phyloP scores from a whole-genome alignment of 306 rosid species.

The Psophocarpus tetragonolobus region DNA sequence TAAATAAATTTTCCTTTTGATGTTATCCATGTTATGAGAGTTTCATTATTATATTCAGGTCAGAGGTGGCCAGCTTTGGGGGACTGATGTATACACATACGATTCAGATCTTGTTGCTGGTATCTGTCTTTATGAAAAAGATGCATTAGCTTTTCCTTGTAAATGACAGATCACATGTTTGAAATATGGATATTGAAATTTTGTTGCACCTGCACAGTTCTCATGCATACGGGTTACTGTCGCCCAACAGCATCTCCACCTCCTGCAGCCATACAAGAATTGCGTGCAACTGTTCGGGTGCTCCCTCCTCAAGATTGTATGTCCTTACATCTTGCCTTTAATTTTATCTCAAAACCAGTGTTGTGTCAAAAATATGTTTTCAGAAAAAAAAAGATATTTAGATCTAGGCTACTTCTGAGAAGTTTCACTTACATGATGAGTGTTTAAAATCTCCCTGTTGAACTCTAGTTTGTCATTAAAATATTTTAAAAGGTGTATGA shows the following conservation, averaged over 20 bases:
- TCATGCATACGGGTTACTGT: conserved; percentile 98
- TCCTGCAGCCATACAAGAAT: conserved; percentile 83
- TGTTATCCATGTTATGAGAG: conserved; percentile 13
- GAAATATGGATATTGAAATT: conserved; percentile 39
- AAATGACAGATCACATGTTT: conserved; percentile 4
- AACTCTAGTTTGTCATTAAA: neutral
- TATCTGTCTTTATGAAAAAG: conserved; percentile 36
- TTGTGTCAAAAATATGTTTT: too few species aligned
- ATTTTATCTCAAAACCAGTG: too few species aligned
- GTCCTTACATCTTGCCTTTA: conserved; percentile 42
- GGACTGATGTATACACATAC: conserved; percentile 91
- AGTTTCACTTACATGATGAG: neutral
- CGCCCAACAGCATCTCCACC: conserved; percentile 97
- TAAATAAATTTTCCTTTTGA: too few species aligned
- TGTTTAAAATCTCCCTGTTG: neutral
- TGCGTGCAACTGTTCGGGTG: conserved; percentile 73
- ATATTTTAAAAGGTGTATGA: neutral
- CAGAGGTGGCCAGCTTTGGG: conserved; percentile 97
- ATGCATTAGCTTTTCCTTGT: conserved; percentile 15
- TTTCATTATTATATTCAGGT: conserved; percentile 61
- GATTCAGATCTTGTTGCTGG: conserved; percentile 99
- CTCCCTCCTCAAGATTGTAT: conserved; percentile 91
- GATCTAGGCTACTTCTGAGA: too few species aligned
- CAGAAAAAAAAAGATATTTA: too few species aligned
- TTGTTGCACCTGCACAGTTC: conserved; percentile 63